A percentile compares a stretch with the other conserved stretches of the same genome.
phyloP scores from a whole-genome alignment of 106 monocot species.

The Alisma plantagoaquatica region DNA sequence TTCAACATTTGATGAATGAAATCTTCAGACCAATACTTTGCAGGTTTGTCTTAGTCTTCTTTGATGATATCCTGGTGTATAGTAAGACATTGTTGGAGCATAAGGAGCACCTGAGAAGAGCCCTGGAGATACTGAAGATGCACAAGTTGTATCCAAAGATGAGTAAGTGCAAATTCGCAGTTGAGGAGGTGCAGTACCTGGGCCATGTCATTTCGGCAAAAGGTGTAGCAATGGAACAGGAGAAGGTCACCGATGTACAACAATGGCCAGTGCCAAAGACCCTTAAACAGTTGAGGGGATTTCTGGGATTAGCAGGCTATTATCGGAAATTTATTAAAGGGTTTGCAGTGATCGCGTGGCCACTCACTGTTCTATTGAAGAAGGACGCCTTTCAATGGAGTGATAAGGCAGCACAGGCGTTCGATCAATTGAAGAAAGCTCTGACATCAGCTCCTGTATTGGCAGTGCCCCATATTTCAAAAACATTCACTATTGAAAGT shows the following conservation, averaged over 20 bases:
- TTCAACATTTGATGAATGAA: not conserved
- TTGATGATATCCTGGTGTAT: conserved; percentile 5
- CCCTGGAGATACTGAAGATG: not conserved
- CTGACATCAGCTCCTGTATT: not conserved
- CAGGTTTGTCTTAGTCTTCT: conserved; percentile 4
- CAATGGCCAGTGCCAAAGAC: not conserved
- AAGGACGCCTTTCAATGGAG: conserved; percentile 8
- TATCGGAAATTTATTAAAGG: conserved; percentile 4
- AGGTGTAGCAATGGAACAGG: not conserved
- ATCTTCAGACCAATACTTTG: not conserved
- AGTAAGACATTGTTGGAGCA: not conserved
- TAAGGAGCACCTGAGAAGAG: not conserved
- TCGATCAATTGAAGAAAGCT: not conserved
- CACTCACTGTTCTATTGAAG: conserved; percentile 6
- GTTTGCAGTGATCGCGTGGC: not conserved
- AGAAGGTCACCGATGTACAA: not conserved
- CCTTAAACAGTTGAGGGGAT: conserved; percentile 1
- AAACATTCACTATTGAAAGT: not conserved
- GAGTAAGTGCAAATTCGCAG: not conserved
- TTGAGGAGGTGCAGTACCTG: not conserved
- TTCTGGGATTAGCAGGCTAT: conserved; percentile 11
- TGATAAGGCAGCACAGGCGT: not conserved
- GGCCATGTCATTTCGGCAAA: conserved; percentile 1
- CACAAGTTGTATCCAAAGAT: not conserved
- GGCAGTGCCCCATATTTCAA: not conserved